These are phyloP conservation scores for Tetradesmus obliquus DNA, from an alignment of 139 green algal species.

Conservation along the genomic window DNA sequence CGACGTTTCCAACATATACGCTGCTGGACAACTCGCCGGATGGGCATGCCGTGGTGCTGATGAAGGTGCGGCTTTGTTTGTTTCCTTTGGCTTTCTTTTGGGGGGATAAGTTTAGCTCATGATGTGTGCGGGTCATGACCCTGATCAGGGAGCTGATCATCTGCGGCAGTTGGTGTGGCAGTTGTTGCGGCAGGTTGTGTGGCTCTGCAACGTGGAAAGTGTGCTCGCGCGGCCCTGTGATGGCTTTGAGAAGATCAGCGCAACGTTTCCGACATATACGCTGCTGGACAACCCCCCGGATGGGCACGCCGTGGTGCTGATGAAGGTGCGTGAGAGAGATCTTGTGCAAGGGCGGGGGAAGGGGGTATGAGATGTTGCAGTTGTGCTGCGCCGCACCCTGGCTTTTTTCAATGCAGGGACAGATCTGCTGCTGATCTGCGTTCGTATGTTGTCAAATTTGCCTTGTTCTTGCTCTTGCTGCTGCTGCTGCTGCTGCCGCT, in stretches of 20 bases:
- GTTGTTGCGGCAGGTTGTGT: no score
- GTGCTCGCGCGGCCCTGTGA: neutral
- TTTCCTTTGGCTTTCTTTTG: neutral
- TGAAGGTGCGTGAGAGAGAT: neutral
- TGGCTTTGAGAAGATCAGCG: conserved; percentile 11
- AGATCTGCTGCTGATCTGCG: neutral
- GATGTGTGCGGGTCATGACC: neutral
- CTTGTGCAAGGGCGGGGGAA: no score
- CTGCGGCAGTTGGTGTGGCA: no score
- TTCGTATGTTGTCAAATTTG: neutral
- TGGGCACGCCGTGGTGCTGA: conserved; percentile 32
- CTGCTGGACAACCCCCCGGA: conserved; percentile 14
- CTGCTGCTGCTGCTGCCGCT: neutral
- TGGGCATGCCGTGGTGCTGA: conserved; percentile 30
- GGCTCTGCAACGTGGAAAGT: neutral
- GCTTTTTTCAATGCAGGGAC: neutral
- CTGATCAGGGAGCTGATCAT: neutral
- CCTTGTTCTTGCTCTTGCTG: no score
- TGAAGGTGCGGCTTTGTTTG: conserved; percentile 1
- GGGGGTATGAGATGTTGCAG: neutral
- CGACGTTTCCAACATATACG: neutral
- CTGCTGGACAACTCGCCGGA: conserved; percentile 15
- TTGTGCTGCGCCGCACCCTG: neutral
- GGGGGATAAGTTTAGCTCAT: no score
- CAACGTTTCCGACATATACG: neutral